Evolutionary conservation across 345 rosid genomes (phyloP).

Genomic region (Salix viminalis): DNA sequence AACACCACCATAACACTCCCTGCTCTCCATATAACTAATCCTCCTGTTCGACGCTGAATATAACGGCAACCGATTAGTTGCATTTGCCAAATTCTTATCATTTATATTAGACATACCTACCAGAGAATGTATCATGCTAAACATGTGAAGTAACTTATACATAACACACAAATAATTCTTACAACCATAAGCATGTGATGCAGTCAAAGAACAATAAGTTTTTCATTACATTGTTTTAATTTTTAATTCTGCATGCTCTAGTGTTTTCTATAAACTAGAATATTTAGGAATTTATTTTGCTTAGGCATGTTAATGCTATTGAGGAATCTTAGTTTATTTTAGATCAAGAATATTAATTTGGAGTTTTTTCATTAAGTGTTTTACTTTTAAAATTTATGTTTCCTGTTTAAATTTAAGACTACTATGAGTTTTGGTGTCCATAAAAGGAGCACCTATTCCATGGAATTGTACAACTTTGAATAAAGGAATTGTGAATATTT

Average conservation of each 20-base stretch:
- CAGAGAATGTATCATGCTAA: background rate
- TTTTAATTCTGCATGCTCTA: background rate
- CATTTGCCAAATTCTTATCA: background rate
- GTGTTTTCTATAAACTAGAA: background rate
- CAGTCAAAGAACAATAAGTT: background rate
- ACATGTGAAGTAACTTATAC: no score
- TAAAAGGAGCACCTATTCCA: background rate
- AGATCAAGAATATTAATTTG: background rate
- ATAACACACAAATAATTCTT: no score
- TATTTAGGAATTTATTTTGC: background rate
- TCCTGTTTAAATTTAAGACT: background rate
- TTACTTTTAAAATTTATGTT: background rate
- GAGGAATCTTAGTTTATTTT: background rate
- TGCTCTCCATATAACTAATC: slow-evolving; percentile 92
- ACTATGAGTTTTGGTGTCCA: background rate
- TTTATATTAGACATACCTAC: background rate
- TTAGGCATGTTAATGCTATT: background rate
- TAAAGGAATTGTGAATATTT: background rate
- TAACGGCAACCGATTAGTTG: slow-evolving; percentile 36
- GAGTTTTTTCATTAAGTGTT: background rate
- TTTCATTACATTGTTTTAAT: no score
- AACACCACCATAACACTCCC: slow-evolving; percentile 97
- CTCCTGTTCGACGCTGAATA: slow-evolving; percentile 94
- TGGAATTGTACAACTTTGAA: background rate
- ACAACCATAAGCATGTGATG: background rate